These are phyloP conservation scores for Tillandsia fasciculata DNA, from an alignment of 176 grass and related monocot species.

Conservation along the genomic window DNA sequence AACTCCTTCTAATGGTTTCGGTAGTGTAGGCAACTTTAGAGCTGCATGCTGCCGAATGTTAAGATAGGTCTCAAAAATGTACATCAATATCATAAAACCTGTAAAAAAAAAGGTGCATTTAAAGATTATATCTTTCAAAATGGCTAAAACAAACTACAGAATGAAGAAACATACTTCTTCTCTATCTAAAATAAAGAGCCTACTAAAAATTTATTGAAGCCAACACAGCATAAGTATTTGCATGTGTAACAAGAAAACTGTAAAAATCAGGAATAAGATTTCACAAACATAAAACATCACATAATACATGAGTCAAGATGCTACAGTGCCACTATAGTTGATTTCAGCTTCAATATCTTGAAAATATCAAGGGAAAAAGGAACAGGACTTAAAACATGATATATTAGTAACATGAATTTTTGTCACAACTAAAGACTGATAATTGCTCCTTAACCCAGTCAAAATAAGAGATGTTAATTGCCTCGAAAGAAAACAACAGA, in stretches of 20 bases:
- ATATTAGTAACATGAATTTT: neutral
- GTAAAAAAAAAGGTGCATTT: constrained; percentile 16
- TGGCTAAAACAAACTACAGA: neutral
- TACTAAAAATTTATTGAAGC: no score
- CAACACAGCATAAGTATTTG: no score
- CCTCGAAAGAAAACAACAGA: no score
- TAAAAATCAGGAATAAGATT: no score
- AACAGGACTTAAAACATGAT: neutral
- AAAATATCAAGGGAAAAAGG: neutral
- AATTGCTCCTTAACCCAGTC: no score
- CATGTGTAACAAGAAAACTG: no score
- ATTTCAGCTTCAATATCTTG: neutral
- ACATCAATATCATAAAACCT: constrained; percentile 96
- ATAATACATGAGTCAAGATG: neutral
- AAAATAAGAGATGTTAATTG: no score
- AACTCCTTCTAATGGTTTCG: constrained; percentile 64
- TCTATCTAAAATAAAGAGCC: no score
- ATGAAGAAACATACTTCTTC: neutral
- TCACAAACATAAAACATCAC: no score
- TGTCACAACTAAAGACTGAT: neutral
- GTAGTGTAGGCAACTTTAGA: constrained; percentile 56
- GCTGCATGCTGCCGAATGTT: constrained; percentile 77
- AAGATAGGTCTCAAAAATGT: constrained; percentile 94
- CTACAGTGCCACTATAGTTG: neutral
- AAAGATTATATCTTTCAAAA: neutral